A percentile compares a stretch with the other conserved stretches of the same genome.
phyloP scores from a whole-genome alignment of 768 basidiomycete genomes.

The Hypholoma fasciculare region DNA sequence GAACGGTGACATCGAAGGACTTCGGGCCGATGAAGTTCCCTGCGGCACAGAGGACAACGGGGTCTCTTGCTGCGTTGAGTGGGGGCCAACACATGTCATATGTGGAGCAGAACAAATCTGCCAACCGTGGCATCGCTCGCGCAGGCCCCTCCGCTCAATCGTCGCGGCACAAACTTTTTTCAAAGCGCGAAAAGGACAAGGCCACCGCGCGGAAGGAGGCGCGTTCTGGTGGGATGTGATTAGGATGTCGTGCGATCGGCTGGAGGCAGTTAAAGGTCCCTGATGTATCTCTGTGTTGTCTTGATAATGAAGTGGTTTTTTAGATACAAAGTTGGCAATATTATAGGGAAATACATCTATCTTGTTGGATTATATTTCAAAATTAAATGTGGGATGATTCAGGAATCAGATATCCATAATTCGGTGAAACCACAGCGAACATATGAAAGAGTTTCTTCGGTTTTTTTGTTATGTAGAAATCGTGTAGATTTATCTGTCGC shows the following conservation, averaged over 20 bases:
- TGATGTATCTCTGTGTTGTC: background rate
- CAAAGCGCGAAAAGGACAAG: conserved; percentile 79
- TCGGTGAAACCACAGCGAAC: too few species aligned
- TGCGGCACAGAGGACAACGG: conserved; percentile 73
- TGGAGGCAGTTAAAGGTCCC: background rate
- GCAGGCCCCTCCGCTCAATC: conserved; percentile 32
- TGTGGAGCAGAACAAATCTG: conserved; percentile 88
- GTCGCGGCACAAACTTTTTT: conserved; percentile 76
- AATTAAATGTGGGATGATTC: too few species aligned
- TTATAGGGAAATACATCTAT: too few species aligned
- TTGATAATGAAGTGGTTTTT: too few species aligned
- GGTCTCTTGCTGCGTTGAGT: conserved; percentile 79
- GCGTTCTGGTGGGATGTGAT: conserved; percentile 13
- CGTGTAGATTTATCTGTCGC: too few species aligned
- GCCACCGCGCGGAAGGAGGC: conserved; percentile 52
- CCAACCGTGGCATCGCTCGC: conserved; percentile 76
- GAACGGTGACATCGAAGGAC: conserved; percentile 84
- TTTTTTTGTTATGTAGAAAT: too few species aligned
- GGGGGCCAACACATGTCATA: conserved; percentile 94
- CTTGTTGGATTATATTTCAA: too few species aligned
- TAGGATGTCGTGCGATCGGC: background rate
- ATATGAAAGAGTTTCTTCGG: too few species aligned
- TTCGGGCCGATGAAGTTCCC: conserved; percentile 79
- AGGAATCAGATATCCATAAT: too few species aligned
- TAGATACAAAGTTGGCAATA: too few species aligned